These are phyloP conservation scores for Amoebophrya sp. DNA, from an alignment of 169 alveolate genomes.

Conservation along the genomic window DNA sequence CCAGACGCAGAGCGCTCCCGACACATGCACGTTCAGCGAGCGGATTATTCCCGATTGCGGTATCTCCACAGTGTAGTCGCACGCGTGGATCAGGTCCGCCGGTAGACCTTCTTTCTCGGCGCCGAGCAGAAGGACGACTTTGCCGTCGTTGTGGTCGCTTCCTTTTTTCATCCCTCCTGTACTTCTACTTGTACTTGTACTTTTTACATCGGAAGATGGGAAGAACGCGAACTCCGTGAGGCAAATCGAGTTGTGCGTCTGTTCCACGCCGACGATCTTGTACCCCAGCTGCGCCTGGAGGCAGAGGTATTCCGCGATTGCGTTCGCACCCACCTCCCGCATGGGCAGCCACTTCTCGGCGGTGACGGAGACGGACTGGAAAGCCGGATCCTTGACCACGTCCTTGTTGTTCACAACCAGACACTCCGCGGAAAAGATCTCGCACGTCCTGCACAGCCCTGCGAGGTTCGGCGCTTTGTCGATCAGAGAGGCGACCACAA, in stretches of 20 bases:
- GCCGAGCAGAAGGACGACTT: slow-evolving; percentile 57
- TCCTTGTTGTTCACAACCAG: slow-evolving; percentile 40
- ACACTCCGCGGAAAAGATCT: slow-evolving; percentile 54
- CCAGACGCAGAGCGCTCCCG: slow-evolving; percentile 72
- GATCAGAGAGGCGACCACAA: slow-evolving; percentile 67
- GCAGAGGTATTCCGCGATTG: not conserved
- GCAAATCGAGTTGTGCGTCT: slow-evolving; percentile 54
- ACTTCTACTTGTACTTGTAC: too few relatives aligned
- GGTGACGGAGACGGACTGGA: slow-evolving; percentile 61
- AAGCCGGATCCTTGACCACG: slow-evolving; percentile 48
- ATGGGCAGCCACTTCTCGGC: slow-evolving; percentile 80
- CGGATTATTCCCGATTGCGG: slow-evolving; percentile 51
- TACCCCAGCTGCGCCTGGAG: slow-evolving; percentile 37
- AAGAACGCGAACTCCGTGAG: too few relatives aligned
- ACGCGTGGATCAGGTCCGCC: slow-evolving; percentile 41
- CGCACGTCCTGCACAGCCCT: slow-evolving; percentile 78
- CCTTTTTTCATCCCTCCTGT: too few relatives aligned
- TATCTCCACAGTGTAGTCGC: not conserved
- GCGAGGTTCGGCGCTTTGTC: slow-evolving; percentile 78
- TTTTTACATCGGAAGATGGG: too few relatives aligned
- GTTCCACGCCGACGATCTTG: slow-evolving; percentile 68
- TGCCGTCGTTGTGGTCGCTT: too few relatives aligned
- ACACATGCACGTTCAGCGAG: slow-evolving; percentile 81
- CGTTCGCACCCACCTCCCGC: slow-evolving; percentile 36
- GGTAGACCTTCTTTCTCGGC: slow-evolving; percentile 85